Conservation (phyloP, 371 early-diverging fungal genomes). For the Mortierella sp. region DNA sequence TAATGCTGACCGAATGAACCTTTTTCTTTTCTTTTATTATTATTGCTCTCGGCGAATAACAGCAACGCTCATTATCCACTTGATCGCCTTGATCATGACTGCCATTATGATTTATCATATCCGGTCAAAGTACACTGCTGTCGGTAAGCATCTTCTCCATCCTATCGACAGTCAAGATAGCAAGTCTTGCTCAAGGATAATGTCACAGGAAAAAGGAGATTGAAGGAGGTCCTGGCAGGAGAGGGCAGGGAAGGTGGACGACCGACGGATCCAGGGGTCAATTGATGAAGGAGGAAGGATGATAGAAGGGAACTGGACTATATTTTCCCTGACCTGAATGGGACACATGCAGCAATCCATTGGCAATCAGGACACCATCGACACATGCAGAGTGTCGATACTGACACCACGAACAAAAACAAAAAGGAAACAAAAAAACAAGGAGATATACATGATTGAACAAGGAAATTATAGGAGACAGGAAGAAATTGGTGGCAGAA, state of each 20-base stretch:
- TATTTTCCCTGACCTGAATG: neutral
- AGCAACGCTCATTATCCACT: conserved; percentile 90
- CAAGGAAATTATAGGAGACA: neutral
- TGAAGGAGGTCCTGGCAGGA: neutral
- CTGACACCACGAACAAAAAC: neutral
- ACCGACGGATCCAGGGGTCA: neutral
- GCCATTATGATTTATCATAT: conserved; percentile 97
- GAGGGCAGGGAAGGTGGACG: neutral
- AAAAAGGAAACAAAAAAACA: neutral
- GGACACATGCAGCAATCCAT: conserved; percentile 4
- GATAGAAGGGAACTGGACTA: neutral
- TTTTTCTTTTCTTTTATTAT: neutral
- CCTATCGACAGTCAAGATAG: neutral
- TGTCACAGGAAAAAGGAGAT: neutral
- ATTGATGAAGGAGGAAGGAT: neutral
- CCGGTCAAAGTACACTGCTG: conserved; percentile 96
- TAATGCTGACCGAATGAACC: neutral
- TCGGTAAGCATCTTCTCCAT: conserved; percentile 73
- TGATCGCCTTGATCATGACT: conserved; percentile 95
- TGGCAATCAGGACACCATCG: neutral
- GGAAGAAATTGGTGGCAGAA: neutral
- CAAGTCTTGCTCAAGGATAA: neutral
- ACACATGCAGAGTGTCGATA: neutral
- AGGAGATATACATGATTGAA: neutral
- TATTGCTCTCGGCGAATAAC: conserved; percentile 8